These are phyloP conservation scores for Penicillium crystallinum DNA, from an alignment of 495 filamentous ascomycete genomes.

Conservation along the genomic window DNA sequence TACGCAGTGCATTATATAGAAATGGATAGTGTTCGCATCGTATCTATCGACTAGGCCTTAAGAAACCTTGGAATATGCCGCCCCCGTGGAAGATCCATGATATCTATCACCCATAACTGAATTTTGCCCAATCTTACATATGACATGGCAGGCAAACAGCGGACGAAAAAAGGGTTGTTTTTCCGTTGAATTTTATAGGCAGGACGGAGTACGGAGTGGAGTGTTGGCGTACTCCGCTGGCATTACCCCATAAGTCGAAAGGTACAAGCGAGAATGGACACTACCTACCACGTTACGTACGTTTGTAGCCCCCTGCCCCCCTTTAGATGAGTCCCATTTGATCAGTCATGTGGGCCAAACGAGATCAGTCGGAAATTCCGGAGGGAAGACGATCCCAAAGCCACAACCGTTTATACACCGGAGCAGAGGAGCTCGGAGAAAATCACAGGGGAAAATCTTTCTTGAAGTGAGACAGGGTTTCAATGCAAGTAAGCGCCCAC, in stretches of 20 bases:
- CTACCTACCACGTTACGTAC: background rate
- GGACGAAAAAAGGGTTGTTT: background rate
- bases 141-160: background rate
- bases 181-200: background rate
- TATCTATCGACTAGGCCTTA: background rate
- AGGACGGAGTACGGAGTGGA: background rate
- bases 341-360: constrained; percentile 3
- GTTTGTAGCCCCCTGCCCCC: background rate
- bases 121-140: background rate
- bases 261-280: background rate
- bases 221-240: background rate
- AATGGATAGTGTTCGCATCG: no score
- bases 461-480: constrained; percentile 12
- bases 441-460: constrained; percentile 2
- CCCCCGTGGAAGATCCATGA: background rate
- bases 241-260: background rate
- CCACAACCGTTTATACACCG: constrained; percentile 13
- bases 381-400: constrained; percentile 3
- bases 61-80: no score
- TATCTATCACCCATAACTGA: background rate
- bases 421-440: constrained; percentile 14
- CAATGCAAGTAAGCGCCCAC: constrained; percentile 32
- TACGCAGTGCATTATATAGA: no score
- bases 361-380: background rate
- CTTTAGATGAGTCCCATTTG: constrained; percentile 14